Percentiles rank a stretch among this genome's conserved stretches.
Conservation (phyloP, 148 eudicot species). For the Talinum fruticosum region DNA sequence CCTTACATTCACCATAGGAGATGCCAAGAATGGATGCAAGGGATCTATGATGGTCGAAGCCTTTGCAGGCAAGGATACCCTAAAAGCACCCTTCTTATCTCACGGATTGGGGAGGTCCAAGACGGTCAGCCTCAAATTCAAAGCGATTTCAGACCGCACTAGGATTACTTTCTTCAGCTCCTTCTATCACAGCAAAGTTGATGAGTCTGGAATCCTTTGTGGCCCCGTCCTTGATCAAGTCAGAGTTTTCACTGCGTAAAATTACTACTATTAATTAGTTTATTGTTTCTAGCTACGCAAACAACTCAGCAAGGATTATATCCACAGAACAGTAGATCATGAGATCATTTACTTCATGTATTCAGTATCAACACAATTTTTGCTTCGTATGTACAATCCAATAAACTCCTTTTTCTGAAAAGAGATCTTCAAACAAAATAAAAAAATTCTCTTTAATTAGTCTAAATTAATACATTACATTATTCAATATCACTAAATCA, state of each 20-base stretch:
- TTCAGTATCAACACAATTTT: too few relatives aligned
- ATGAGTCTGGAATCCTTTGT: conserved; percentile 64
- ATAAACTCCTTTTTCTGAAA: too few relatives aligned
- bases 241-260: conserved; percentile 30
- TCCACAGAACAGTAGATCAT: too few relatives aligned
- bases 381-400: too few relatives aligned
- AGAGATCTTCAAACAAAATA: too few relatives aligned
- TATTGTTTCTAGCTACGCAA: neutral
- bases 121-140: conserved; percentile 46
- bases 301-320: neutral
- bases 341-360: too few relatives aligned
- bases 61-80: conserved; percentile 59
- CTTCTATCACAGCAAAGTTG: conserved; percentile 54
- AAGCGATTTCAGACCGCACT: conserved; percentile 43
- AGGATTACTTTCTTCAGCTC: conserved; percentile 76
- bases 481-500: too few relatives aligned
- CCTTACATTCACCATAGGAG: conserved; percentile 58
- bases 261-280: neutral
- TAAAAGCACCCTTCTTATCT: conserved; percentile 60
- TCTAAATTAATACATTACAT: too few relatives aligned
- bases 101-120: conserved; percentile 46
- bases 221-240: conserved; percentile 84
- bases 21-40: conserved; percentile 69
- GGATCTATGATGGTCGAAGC: conserved; percentile 90
- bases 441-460: too few relatives aligned